These are phyloP conservation scores for Pyrenophora seminiperda DNA, from an alignment of 2,329 filamentous ascomycete genomes.

Conservation along the genomic window DNA sequence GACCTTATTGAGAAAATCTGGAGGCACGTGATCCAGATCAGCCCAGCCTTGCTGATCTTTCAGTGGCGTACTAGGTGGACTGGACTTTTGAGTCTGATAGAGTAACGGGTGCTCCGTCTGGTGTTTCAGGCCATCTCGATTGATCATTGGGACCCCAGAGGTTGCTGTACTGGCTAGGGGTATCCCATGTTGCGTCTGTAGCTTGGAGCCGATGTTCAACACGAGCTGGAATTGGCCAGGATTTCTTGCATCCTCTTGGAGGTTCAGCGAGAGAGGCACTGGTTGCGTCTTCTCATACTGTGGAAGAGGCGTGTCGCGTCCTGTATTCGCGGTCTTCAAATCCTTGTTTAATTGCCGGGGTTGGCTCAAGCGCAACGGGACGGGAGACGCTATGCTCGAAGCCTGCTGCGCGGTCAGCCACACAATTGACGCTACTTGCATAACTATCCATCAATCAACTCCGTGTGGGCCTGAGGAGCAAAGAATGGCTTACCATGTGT, in stretches of 20 bases:
- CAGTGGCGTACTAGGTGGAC: constrained; percentile 32
- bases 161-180: constrained; percentile 11
- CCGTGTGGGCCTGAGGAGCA: background rate
- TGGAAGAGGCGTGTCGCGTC: constrained; percentile 34
- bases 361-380: constrained; percentile 19
- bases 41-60: constrained; percentile 37
- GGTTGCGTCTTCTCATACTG: constrained; percentile 36
- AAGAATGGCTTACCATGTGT: constrained; percentile 27
- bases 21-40: constrained; percentile 35
- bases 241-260: constrained; percentile 38
- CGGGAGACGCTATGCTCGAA: constrained; percentile 31
- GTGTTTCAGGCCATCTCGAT: constrained; percentile 23
- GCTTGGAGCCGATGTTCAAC: constrained; percentile 33
- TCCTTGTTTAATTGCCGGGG: constrained; percentile 17
- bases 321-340: constrained; percentile 20
- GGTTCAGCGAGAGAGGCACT: constrained; percentile 36
- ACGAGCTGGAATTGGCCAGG: constrained; percentile 42
- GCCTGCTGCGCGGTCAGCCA: constrained; percentile 24
- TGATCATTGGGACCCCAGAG: constrained; percentile 19
- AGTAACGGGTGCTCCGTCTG: constrained; percentile 21
- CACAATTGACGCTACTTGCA: background rate
- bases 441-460: too few species aligned
- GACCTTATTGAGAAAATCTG: constrained; percentile 38
- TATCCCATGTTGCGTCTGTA: constrained; percentile 8
- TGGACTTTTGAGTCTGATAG: constrained; percentile 29